phyloP scores from a whole-genome alignment of 2,329 filamentous ascomycete species.

The Xylaria sp. region DNA sequence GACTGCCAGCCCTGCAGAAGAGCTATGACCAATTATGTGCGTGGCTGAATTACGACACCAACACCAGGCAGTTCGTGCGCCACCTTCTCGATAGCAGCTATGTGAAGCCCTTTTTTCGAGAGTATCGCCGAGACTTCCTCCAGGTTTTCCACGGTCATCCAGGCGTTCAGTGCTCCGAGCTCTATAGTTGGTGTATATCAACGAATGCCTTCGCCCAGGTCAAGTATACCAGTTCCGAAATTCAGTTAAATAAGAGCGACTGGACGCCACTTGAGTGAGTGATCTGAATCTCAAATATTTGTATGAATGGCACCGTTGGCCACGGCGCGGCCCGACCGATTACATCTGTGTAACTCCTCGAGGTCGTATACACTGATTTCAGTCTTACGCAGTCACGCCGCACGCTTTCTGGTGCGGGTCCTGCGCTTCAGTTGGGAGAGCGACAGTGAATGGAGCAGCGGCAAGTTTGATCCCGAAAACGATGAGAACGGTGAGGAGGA shows the following conservation, averaged over 20 bases:
- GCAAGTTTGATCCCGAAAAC: constrained; percentile 32
- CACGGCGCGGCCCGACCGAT: not conserved
- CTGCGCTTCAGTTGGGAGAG: constrained; percentile 38
- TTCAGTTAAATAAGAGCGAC: constrained; percentile 24
- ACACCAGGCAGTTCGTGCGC: constrained; percentile 27
- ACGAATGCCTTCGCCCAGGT: constrained; percentile 31
- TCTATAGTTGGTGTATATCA: constrained; percentile 27
- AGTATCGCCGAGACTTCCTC: constrained; percentile 39
- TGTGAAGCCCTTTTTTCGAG: constrained; percentile 38
- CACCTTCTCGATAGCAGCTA: constrained; percentile 32
- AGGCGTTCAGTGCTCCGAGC: constrained; percentile 30
- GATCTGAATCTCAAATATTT: not conserved
- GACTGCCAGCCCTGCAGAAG: constrained; percentile 27
- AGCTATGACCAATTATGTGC: constrained; percentile 32
- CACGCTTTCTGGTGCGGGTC: constrained; percentile 37
- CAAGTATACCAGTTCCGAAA: constrained; percentile 20
- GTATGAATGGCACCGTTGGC: not conserved
- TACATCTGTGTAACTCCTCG: too few species aligned
- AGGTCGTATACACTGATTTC: not conserved
- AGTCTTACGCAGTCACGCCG: constrained; percentile 28
- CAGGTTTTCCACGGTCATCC: constrained; percentile 26
- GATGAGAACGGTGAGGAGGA: constrained; percentile 35
- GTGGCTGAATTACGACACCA: constrained; percentile 36
- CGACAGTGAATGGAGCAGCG: constrained; percentile 36
- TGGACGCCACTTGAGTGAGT: constrained; percentile 37